A percentile compares a stretch with the other conserved stretches of the same genome.
These are phyloP conservation scores for Leishmania martiniquensis DNA, from an alignment of 208 protist species.

Conservation along the genomic window DNA sequence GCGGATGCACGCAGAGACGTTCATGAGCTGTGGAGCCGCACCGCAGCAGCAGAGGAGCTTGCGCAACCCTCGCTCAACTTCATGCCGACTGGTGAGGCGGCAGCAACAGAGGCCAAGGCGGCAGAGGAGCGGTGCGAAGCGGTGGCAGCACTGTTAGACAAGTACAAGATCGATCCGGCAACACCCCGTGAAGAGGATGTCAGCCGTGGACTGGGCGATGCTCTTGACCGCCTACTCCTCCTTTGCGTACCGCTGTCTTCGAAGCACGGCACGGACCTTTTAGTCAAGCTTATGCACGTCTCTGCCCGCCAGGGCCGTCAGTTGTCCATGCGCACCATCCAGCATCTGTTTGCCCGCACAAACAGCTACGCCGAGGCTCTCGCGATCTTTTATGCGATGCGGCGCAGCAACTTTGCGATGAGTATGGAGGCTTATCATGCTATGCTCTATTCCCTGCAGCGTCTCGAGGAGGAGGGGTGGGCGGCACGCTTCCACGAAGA, in stretches of 20 bases:
- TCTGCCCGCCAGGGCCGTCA: conserved; percentile 63
- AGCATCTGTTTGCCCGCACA: conserved; percentile 87
- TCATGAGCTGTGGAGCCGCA: conserved; percentile 62
- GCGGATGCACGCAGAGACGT: conserved; percentile 75
- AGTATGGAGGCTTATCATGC: conserved; percentile 90
- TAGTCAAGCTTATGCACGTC: conserved; percentile 68
- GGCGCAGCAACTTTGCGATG: conserved; percentile 83
- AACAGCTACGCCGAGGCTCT: conserved; percentile 81
- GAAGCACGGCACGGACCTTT: conserved; percentile 39
- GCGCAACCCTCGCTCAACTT: conserved; percentile 4
- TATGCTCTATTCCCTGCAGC: conserved; percentile 93
- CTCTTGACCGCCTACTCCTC: conserved; percentile 83
- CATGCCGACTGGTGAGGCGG: conserved; percentile 4
- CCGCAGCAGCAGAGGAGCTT: conserved; percentile 19
- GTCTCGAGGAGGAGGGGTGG: conserved; percentile 91
- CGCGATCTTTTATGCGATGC: conserved; percentile 86
- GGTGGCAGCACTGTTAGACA: conserved; percentile 41
- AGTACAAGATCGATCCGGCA: conserved; percentile 58
- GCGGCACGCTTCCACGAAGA: conserved; percentile 81
- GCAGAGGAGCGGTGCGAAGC: conserved; percentile 33
- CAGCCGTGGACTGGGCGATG: conserved; percentile 79
- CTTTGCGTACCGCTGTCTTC: conserved; percentile 70
- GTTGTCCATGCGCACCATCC: conserved; percentile 82
- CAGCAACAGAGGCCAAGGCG: conserved; percentile 17
- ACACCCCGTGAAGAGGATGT: conserved; percentile 81